phyloP scores from a whole-genome alignment of 2,329 filamentous ascomycete genomes.

The Tolypocladium tundrense region DNA sequence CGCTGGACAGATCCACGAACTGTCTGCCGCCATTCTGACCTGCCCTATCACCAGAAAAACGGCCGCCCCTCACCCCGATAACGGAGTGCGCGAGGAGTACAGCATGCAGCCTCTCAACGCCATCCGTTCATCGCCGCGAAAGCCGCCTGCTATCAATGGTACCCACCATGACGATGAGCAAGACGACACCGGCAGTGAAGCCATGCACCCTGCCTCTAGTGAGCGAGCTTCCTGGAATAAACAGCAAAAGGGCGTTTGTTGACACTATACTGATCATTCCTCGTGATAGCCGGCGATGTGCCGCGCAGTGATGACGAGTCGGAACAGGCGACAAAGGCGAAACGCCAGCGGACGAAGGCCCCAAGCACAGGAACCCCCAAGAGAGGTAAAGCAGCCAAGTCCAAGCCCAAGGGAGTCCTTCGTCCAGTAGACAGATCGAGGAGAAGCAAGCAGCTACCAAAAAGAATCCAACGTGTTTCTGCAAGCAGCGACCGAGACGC shows the following conservation, averaged over 20 bases:
- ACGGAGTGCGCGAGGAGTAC: slow-evolving; percentile 74
- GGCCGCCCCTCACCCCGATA: slow-evolving; percentile 69
- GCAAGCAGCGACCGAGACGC: slow-evolving; percentile 37
- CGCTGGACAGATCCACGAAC: background rate
- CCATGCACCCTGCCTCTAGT: slow-evolving; percentile 45
- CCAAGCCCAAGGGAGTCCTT: no score
- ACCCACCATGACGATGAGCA: no score
- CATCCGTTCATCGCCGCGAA: slow-evolving; percentile 81
- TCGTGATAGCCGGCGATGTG: slow-evolving; percentile 30
- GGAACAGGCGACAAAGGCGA: no score
- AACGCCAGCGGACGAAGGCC: no score
- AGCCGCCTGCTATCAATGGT: slow-evolving; percentile 23
- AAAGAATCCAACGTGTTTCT: slow-evolving; percentile 44
- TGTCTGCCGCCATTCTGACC: no score
- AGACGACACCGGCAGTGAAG: slow-evolving; percentile 27
- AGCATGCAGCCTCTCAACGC: slow-evolving; percentile 81
- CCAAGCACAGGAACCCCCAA: no score
- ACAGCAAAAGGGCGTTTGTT: no score
- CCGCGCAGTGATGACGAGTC: no score
- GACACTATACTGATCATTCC: background rate
- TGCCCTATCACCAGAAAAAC: slow-evolving; percentile 66
- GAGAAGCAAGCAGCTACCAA: no score
- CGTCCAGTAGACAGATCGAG: slow-evolving; percentile 42
- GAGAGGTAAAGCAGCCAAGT: no score
- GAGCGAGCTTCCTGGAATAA: slow-evolving; percentile 14